Conservation (phyloP, 352 stramenopile genomes). For the Phytophthora kernoviae region DNA sequence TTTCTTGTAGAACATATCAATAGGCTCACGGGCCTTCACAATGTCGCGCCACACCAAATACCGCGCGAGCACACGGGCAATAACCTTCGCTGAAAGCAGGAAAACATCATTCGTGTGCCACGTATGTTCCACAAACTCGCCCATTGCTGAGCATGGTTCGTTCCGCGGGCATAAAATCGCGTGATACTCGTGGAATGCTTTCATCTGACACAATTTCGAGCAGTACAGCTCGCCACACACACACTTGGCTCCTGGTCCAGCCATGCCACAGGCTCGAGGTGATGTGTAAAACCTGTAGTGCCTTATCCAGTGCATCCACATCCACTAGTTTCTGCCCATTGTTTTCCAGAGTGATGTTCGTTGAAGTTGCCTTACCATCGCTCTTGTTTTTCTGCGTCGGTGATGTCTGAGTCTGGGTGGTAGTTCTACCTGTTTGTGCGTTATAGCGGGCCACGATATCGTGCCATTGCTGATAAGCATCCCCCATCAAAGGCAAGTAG, state of each 20-base stretch:
- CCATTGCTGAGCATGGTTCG: constrained; percentile 68
- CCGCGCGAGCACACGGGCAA: constrained; percentile 68
- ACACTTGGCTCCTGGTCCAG: constrained; percentile 37
- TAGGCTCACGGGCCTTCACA: constrained; percentile 65
- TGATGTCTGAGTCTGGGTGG: neutral
- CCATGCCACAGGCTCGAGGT: constrained; percentile 57
- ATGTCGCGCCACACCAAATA: constrained; percentile 64
- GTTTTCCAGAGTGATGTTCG: neutral
- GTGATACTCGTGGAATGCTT: constrained; percentile 78
- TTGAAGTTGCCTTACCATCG: constrained; percentile 11
- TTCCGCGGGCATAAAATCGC: constrained; percentile 73
- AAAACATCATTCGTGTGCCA: constrained; percentile 94
- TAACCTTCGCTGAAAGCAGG: constrained; percentile 84
- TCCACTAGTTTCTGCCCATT: constrained; percentile 5
- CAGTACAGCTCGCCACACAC: constrained; percentile 87
- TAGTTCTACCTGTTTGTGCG: neutral
- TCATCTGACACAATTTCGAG: constrained; percentile 74
- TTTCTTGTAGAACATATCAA: constrained; percentile 92
- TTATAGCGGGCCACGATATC: constrained; percentile 48
- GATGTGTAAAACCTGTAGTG: constrained; percentile 46
- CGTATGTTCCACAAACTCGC: constrained; percentile 64
- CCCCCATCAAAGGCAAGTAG: constrained; percentile 63
- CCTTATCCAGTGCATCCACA: constrained; percentile 47
- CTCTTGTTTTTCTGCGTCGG: constrained; percentile 3
- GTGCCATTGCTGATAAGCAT: constrained; percentile 54